phyloP scores from a whole-genome alignment of 306 rosid species.

The Cicer chorassanicum region DNA sequence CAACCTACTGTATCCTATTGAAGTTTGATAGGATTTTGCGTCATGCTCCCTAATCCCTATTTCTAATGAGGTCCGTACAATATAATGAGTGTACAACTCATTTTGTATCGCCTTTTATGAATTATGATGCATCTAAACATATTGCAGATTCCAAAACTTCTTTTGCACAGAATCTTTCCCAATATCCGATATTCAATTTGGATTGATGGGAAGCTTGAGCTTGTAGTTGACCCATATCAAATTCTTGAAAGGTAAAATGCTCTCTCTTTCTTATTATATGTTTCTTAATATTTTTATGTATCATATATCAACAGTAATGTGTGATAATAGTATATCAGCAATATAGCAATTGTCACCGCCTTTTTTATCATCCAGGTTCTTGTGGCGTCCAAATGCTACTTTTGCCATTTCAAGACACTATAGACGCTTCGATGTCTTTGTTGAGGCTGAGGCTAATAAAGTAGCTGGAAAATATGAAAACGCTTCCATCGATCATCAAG shows the following conservation, averaged over 20 bases:
- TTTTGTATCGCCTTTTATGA: conserved; percentile 33
- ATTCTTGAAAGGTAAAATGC: conserved; percentile 79
- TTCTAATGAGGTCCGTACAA: conserved; percentile 10
- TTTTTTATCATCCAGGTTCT: conserved; percentile 65
- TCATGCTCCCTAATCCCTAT: background rate
- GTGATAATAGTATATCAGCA: conserved; percentile 24
- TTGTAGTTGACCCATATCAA: conserved; percentile 83
- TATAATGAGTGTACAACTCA: conserved; percentile 11
- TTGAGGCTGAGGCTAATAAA: conserved; percentile 95
- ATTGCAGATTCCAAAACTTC: conserved; percentile 95
- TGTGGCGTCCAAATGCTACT: conserved; percentile 92
- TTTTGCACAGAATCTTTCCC: conserved; percentile 93
- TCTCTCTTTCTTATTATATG: conserved; percentile 1
- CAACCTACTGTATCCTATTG: background rate
- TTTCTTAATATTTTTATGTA: conserved; percentile 11
- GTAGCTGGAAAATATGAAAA: conserved; percentile 91
- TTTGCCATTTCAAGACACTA: conserved; percentile 97
- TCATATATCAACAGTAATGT: conserved; percentile 25
- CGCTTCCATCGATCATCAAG: conserved; percentile 80
- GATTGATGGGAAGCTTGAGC: conserved; percentile 97
- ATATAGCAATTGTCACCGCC: conserved; percentile 26
- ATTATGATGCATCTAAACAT: conserved; percentile 29
- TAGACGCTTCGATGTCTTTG: conserved; percentile 88
- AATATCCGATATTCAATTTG: conserved; percentile 85
- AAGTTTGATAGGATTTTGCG: conserved; percentile 26